Conservation (phyloP, 257 asterid genomes). For the Phtheirospermum japonicum region DNA sequence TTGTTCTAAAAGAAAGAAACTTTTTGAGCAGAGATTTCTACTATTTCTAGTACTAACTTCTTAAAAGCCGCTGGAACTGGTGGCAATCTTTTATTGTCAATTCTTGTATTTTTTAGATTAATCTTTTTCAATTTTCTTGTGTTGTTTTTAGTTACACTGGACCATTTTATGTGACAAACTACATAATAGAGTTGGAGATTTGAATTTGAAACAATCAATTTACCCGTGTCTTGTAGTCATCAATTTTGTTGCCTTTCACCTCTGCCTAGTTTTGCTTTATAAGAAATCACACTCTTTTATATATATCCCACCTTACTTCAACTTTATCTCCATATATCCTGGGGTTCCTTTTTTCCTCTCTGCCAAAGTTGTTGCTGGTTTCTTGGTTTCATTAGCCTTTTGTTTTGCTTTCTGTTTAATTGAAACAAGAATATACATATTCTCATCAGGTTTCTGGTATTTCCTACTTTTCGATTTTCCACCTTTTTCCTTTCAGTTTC, state of each 20-base stretch:
- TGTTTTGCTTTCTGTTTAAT: slow-evolving; percentile 14
- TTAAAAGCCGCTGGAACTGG: slow-evolving; percentile 6
- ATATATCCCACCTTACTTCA: neutral
- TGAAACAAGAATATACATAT: neutral
- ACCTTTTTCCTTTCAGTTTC: neutral
- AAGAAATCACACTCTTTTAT: slow-evolving; percentile 14
- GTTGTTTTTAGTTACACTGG: no score
- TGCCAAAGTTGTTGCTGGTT: no score
- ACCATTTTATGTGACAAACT: no score
- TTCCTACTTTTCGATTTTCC: neutral
- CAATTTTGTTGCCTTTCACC: slow-evolving; percentile 25
- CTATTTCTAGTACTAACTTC: neutral
- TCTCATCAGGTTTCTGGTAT: neutral
- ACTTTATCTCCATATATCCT: slow-evolving; percentile 25
- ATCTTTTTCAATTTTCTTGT: no score
- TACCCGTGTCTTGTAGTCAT: slow-evolving; percentile 13
- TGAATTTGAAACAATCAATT: no score
- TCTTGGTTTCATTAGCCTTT: slow-evolving; percentile 2
- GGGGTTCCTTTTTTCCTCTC: slow-evolving; percentile 28
- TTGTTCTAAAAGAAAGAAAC: neutral
- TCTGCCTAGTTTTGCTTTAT: slow-evolving; percentile 20
- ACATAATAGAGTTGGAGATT: no score
- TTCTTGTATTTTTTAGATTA: no score
- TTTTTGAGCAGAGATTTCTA: neutral
- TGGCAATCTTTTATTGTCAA: slow-evolving; percentile 7